phyloP scores from a whole-genome alignment of 2,329 filamentous ascomycete genomes.

The Talaromyces sp. region DNA sequence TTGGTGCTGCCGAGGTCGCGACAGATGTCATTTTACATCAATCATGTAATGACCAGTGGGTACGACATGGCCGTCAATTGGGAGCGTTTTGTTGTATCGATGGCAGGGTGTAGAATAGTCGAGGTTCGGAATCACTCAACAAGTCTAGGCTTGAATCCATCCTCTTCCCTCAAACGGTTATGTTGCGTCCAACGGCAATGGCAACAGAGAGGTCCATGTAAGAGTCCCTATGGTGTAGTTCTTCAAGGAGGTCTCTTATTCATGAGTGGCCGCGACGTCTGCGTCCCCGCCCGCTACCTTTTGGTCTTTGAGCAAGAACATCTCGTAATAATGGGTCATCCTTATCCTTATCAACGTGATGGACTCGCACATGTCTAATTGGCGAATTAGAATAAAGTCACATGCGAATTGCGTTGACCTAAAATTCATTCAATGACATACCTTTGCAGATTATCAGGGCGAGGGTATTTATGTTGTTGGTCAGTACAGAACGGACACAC shows the following conservation, averaged over 20 bases:
- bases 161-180: background rate
- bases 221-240: background rate
- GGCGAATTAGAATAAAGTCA: constrained; percentile 7
- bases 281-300: constrained; percentile 78
- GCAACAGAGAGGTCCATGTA: background rate
- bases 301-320: constrained; percentile 79
- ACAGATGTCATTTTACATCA: background rate
- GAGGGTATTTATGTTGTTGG: constrained; percentile 87
- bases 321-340: constrained; percentile 79
- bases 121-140: background rate
- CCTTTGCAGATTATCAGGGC: constrained; percentile 95
- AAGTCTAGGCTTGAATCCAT: background rate
- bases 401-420: background rate
- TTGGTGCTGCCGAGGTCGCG: background rate
- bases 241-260: background rate
- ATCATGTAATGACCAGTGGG: background rate
- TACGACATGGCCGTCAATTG: background rate
- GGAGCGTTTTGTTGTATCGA: background rate
- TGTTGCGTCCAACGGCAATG: background rate
- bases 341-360: constrained; percentile 85
- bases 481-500: constrained; percentile 95
- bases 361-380: constrained; percentile 86
- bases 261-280: constrained; percentile 57
- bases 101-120: background rate
- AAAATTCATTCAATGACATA: constrained; percentile 43